Percentiles rank a stretch among this genome's conserved stretches.
Conservation (phyloP, 345 rosid genomes). For the Eucalyptus curtisii region DNA sequence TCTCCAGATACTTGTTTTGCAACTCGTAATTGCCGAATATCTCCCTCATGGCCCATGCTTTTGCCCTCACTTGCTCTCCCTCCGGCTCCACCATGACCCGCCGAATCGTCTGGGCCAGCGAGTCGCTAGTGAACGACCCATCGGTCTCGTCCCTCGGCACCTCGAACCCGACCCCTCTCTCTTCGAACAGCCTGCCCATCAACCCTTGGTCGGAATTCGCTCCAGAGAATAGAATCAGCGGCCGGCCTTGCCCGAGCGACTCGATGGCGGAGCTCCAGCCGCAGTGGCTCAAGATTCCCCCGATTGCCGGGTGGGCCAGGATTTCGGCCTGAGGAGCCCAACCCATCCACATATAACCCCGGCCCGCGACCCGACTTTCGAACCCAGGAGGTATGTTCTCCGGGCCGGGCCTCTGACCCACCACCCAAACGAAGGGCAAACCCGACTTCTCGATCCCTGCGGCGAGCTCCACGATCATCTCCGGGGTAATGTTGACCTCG, state of each 20-base stretch:
- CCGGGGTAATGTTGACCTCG: neutral
- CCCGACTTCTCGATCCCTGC: conserved; percentile 2
- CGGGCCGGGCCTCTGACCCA: neutral
- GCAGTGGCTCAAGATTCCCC: conserved; percentile 16
- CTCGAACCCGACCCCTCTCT: conserved; percentile 1
- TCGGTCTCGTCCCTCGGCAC: neutral
- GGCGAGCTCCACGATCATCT: conserved; percentile 2
- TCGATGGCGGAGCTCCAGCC: conserved; percentile 8
- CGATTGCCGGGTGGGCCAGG: neutral
- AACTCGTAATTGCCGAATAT: neutral
- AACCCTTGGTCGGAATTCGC: conserved; percentile 1
- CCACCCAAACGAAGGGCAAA: conserved; percentile 7
- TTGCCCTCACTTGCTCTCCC: neutral
- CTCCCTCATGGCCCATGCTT: neutral
- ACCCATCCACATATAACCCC: neutral
- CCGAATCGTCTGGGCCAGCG: neutral
- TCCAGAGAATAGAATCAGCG: neutral
- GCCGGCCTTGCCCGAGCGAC: neutral
- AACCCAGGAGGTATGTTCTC: neutral
- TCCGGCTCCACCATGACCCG: neutral
- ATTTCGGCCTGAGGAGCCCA: conserved; percentile 11
- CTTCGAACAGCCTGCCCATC: neutral
- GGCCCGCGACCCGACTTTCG: neutral
- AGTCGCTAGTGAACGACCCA: conserved; percentile 2
- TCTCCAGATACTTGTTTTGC: neutral